Evolutionary conservation across 768 basidiomycete species (phyloP).

Genomic region (Tylopilus felleus): DNA sequence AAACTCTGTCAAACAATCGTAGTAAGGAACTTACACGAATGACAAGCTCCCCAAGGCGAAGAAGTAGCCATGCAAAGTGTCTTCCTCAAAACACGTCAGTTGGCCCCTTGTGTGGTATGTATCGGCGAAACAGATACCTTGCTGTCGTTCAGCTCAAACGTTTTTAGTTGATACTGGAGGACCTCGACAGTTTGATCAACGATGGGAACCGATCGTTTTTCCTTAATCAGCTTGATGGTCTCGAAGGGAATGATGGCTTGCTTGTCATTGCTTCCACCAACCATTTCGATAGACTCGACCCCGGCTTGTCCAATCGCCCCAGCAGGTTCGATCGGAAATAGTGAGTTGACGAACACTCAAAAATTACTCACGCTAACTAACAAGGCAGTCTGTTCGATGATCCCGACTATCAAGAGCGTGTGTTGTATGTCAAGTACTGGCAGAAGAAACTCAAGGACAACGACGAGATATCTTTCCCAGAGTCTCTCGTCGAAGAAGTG

Average conservation of each 20-base stretch:
- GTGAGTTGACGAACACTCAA: slow-evolving; percentile 40
- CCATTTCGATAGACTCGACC: slow-evolving; percentile 77
- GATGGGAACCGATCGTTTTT: slow-evolving; percentile 81
- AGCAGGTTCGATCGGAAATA: slow-evolving; percentile 87
- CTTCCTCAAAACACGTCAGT: slow-evolving; percentile 69
- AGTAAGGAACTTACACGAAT: slow-evolving; percentile 7
- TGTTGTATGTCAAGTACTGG: slow-evolving; percentile 75
- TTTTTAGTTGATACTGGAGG: slow-evolving; percentile 45
- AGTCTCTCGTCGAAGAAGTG: slow-evolving; percentile 56
- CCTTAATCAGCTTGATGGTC: slow-evolving; percentile 81
- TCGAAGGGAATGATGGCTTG: slow-evolving; percentile 76
- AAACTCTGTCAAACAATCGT: neutral
- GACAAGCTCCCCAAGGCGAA: slow-evolving; percentile 54
- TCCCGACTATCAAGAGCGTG: slow-evolving; percentile 61
- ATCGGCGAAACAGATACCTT: slow-evolving; percentile 34
- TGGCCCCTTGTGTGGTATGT: slow-evolving; percentile 63
- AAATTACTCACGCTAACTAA: neutral
- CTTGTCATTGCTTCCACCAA: slow-evolving; percentile 81
- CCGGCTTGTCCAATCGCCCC: slow-evolving; percentile 71
- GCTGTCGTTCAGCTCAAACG: neutral
- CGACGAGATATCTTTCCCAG: slow-evolving; percentile 62
- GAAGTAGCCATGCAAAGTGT: slow-evolving; percentile 63
- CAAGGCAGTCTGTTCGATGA: slow-evolving; percentile 63
- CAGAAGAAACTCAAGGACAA: slow-evolving; percentile 69
- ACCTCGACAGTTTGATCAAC: slow-evolving; percentile 77